A percentile compares a stretch with the other conserved stretches of the same genome.
phyloP scores from a whole-genome alignment of 1,284 basidiomycete genomes.

The Marasmius fiardii region DNA sequence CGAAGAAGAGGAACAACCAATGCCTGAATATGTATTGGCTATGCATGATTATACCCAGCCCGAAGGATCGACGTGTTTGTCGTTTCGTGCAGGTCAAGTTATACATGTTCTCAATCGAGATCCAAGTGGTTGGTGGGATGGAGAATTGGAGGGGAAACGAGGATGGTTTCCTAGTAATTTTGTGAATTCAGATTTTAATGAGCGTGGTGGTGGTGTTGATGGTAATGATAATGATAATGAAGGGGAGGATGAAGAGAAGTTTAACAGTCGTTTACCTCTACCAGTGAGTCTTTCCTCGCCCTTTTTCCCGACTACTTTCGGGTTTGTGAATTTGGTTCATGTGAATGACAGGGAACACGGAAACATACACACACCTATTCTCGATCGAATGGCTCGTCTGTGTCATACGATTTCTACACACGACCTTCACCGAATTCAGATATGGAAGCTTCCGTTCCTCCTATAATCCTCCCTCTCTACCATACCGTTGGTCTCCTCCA shows the following conservation, averaged over 20 bases:
- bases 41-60: slow-evolving; percentile 84
- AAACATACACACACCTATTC: slow-evolving; percentile 38
- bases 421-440: slow-evolving; percentile 35
- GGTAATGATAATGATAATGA: slow-evolving; percentile 38
- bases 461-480: slow-evolving; percentile 73
- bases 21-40: slow-evolving; percentile 72
- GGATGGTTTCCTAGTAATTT: slow-evolving; percentile 99
- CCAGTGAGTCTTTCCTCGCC: background rate
- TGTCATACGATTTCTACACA: slow-evolving; percentile 36
- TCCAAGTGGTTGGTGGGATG: slow-evolving; percentile 97
- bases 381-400: slow-evolving; percentile 48
- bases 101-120: slow-evolving; percentile 90
- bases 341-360: slow-evolving; percentile 12
- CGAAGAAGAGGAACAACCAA: background rate
- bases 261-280: background rate
- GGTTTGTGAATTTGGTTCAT: slow-evolving; percentile 13
- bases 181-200: slow-evolving; percentile 55
- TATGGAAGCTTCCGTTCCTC: slow-evolving; percentile 61
- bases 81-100: slow-evolving; percentile 87
- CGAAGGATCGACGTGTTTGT: slow-evolving; percentile 78
- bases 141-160: slow-evolving; percentile 79
- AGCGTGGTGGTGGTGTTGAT: slow-evolving; percentile 21
- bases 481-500: slow-evolving; percentile 86
- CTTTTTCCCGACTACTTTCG: background rate
- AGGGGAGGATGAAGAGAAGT: slow-evolving; percentile 43